Conservation (phyloP, 2,329 filamentous ascomycete species). For the Venturiaceae sp. region DNA sequence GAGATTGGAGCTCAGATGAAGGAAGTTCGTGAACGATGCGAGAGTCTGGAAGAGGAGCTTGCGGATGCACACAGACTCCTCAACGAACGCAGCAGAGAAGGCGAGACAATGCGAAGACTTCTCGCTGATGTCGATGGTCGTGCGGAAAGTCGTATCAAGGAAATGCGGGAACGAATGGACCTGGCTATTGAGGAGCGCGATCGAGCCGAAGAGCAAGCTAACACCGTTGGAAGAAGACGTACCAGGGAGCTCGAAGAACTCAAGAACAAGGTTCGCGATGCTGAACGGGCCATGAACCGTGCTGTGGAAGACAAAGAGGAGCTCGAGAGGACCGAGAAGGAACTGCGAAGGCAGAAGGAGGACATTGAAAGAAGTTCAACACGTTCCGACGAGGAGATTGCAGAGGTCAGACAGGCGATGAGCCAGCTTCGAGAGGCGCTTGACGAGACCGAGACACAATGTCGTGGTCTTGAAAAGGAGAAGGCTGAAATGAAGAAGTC, state of each 20-base stretch:
- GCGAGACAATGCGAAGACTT: constrained; percentile 86
- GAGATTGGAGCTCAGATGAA: constrained; percentile 89
- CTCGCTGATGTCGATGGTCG: constrained; percentile 78
- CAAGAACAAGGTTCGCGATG: constrained; percentile 66
- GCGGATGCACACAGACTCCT: constrained; percentile 80
- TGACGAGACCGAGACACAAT: constrained; percentile 79
- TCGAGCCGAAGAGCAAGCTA: constrained; percentile 82
- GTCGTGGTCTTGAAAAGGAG: constrained; percentile 74
- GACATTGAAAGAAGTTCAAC: constrained; percentile 65
- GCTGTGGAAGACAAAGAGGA: constrained; percentile 69
- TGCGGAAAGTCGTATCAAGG: constrained; percentile 70
- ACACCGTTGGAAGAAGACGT: constrained; percentile 62
- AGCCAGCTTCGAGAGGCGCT: constrained; percentile 68
- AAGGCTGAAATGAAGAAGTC: constrained; percentile 63
- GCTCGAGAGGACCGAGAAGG: constrained; percentile 61
- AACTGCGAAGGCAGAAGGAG: constrained; percentile 63
- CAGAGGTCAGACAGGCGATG: constrained; percentile 68
- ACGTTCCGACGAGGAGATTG: constrained; percentile 61
- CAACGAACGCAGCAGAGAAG: constrained; percentile 79
- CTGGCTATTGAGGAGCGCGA: constrained; percentile 89
- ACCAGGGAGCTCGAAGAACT: constrained; percentile 82
- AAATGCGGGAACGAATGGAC: constrained; percentile 84
- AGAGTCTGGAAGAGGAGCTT: constrained; percentile 86
- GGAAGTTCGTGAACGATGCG: constrained; percentile 71
- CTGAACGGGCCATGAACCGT: constrained; percentile 65